Percentiles rank a stretch among this genome's conserved stretches.
These are phyloP conservation scores for Fusarium sp. DNA, from an alignment of 2,329 filamentous ascomycete genomes.

Conservation along the genomic window DNA sequence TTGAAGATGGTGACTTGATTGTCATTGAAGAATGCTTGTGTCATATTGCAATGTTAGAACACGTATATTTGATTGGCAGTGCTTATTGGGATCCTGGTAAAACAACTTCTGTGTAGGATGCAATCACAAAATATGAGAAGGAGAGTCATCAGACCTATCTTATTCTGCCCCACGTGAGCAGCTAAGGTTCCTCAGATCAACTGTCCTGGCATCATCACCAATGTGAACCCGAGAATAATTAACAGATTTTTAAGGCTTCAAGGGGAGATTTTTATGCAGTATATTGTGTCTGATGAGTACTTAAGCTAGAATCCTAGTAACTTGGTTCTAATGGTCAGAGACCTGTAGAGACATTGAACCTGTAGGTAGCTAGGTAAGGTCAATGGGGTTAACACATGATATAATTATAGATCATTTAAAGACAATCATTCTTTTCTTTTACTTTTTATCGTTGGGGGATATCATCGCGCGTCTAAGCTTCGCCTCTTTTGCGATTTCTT, in stretches of 20 bases:
- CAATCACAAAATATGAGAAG: neutral
- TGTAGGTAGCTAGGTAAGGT: no score
- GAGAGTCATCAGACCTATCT: neutral
- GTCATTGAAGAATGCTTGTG: conserved; percentile 9
- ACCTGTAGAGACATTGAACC: neutral
- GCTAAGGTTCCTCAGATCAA: neutral
- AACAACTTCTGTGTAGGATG: neutral
- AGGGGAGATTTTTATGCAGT: no score
- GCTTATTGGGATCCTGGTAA: neutral
- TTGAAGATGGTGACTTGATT: neutral
- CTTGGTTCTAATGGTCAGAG: neutral
- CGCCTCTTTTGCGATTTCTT: no score
- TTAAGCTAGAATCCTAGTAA: neutral
- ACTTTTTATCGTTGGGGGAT: no score
- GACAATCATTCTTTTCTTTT: no score
- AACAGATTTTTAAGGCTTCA: no score
- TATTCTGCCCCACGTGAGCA: neutral
- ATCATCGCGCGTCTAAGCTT: no score
- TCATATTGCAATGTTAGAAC: neutral
- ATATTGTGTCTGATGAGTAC: neutral
- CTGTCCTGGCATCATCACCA: neutral
- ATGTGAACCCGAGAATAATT: neutral
- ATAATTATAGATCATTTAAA: no score
- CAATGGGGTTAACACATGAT: no score
- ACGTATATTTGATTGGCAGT: no score